phyloP scores from a whole-genome alignment of 2,329 filamentous ascomycete genomes.

The Scedosporium minutisporum region DNA sequence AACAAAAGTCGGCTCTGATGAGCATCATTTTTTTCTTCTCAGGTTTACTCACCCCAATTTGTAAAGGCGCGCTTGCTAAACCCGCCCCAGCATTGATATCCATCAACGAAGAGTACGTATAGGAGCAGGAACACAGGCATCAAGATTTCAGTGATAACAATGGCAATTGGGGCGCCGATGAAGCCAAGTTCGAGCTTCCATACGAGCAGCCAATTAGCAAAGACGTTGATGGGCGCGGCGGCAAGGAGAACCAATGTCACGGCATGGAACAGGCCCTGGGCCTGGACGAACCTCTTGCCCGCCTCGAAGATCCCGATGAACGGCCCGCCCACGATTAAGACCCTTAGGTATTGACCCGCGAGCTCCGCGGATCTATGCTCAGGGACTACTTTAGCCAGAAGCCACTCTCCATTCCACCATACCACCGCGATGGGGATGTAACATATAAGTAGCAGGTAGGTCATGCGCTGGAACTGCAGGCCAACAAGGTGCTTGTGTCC shows the following conservation, averaged over 20 bases:
- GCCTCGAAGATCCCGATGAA: conserved; percentile 70
- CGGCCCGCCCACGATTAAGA: conserved; percentile 64
- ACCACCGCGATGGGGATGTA: conserved; percentile 63
- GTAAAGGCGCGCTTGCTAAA: conserved; percentile 59
- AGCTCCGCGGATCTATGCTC: conserved; percentile 53
- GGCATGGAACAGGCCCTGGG: conserved; percentile 71
- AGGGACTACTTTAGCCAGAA: conserved; percentile 42
- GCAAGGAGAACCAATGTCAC: conserved; percentile 69
- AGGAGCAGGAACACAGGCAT: conserved; percentile 68
- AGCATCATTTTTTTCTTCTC: background rate
- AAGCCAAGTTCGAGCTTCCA: conserved; percentile 64
- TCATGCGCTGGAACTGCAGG: conserved; percentile 72
- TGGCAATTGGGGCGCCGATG: conserved; percentile 71
- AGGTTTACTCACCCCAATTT: conserved; percentile 54
- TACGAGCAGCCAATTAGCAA: conserved; percentile 71
- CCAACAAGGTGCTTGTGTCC: conserved; percentile 83
- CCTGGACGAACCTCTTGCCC: conserved; percentile 73
- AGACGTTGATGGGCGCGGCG: conserved; percentile 66
- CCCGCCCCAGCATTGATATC: conserved; percentile 75
- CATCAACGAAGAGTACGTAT: conserved; percentile 66
- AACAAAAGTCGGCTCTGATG: background rate
- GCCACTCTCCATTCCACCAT: conserved; percentile 59
- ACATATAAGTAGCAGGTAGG: conserved; percentile 63
- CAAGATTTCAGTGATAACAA: conserved; percentile 67
- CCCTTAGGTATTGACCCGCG: conserved; percentile 62